Base-by-base conservation (phyloP, 768 basidiomycete species). In the Cystobasidium tubakii region DNA sequence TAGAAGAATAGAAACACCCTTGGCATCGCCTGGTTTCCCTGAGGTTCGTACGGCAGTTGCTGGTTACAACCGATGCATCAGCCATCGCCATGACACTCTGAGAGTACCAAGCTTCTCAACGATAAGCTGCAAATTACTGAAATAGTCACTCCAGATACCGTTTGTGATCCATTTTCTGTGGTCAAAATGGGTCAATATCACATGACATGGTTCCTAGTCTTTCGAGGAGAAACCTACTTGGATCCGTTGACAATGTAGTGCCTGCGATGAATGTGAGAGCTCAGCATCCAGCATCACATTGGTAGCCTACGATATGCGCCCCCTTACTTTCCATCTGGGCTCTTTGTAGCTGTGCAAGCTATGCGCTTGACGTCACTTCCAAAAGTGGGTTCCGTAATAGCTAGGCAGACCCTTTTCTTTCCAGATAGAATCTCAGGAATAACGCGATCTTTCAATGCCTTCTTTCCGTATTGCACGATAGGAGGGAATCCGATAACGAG, bases 31-130 rank as follows among this genome's bases (percentile, higher is more conserved):
- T 0, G 77, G 62, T 21, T 75, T 73, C 39, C 78, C 79, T 1
- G 73, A 73, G 0, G 81, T 81, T 23, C 81, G 75, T 17, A 80
- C 80, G 9, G 80, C 80, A 1, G 80, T 76, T 21, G 79, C 57
- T 60, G 57, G n/a, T n/a, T n/a, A n/a, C n/a, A n/a, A n/a, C n/a
- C n/a, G n/a, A n/a, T n/a, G n/a, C n/a, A n/a, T n/a, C n/a, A n/a
- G n/a, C n/a, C n/a, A n/a, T n/a, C n/a, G n/a, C n/a, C n/a, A n/a
- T n/a, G n/a, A n/a, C n/a, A n/a, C n/a, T n/a, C n/a, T n/a, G n/a
- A n/a, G n/a, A n/a, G n/a, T n/a, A n/a, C n/a, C n/a, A n/a, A n/a
- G n/a, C n/a, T n/a, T n/a, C n/a, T n/a, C n/a, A n/a, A n/a, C n/a
- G n/a, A n/a, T n/a, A n/a, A n/a, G n/a, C n/a, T n/a, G n/a, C 9